These are phyloP conservation scores for Russula vinacea DNA, from an alignment of 768 basidiomycete species.

Conservation along the genomic window DNA sequence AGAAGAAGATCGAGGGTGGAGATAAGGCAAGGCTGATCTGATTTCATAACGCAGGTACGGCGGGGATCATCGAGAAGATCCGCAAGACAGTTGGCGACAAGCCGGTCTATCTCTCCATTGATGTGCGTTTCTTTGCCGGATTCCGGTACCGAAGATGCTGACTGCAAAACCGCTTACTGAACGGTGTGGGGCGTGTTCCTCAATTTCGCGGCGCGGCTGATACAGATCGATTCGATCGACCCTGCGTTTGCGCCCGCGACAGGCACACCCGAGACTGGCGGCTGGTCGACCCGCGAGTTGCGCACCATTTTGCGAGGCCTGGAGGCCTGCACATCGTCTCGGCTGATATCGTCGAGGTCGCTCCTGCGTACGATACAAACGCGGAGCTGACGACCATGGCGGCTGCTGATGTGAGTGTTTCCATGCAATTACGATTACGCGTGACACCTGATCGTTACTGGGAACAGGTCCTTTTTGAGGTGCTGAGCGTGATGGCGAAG, in stretches of 20 bases:
- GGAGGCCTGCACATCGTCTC: conserved; percentile 75
- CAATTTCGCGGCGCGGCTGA: conserved; percentile 4
- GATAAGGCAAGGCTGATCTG: neutral
- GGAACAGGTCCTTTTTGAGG: conserved; percentile 65
- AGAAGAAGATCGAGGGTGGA: neutral
- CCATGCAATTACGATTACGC: neutral
- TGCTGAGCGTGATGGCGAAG: conserved; percentile 76
- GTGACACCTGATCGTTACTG: neutral
- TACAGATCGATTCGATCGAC: conserved; percentile 75
- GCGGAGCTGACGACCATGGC: conserved; percentile 63
- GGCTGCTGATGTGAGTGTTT: conserved; percentile 51
- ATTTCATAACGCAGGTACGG: conserved; percentile 46
- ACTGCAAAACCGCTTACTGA: neutral
- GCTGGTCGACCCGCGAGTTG: conserved; percentile 80
- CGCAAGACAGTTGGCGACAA: conserved; percentile 67
- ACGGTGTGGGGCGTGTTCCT: no score
- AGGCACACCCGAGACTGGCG: conserved; percentile 82
- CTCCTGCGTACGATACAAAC: conserved; percentile 73
- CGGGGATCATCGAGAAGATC: conserved; percentile 78
- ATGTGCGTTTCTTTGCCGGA: conserved; percentile 44
- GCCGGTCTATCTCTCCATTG: conserved; percentile 78
- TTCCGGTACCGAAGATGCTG: neutral
- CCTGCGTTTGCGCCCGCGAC: conserved; percentile 81
- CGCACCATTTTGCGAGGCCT: conserved; percentile 73
- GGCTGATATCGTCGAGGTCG: conserved; percentile 82